phyloP scores from a whole-genome alignment of 306 rosid genomes.

The Begonia peltatifolia region DNA sequence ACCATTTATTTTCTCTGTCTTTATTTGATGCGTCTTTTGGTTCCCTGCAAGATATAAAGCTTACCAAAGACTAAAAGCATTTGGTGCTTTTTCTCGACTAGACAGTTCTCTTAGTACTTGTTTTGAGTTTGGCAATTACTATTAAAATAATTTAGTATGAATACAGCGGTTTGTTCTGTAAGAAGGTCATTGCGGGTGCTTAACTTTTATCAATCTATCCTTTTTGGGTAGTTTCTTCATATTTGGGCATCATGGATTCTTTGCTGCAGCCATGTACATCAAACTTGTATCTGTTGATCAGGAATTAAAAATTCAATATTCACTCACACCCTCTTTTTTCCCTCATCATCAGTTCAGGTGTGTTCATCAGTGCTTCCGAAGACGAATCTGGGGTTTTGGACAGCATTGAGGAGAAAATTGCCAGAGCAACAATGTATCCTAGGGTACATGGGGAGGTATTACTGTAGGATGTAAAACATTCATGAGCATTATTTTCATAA shows the following conservation, averaged over 20 bases:
- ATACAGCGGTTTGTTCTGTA: no score
- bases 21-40: no score
- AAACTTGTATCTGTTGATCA: neutral
- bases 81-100: neutral
- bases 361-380: constrained; percentile 52
- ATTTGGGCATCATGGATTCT: neutral
- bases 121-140: no score
- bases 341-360: constrained; percentile 50
- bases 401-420: constrained; percentile 72
- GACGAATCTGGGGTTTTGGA: constrained; percentile 54
- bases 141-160: no score
- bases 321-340: constrained; percentile 1
- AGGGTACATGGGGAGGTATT: constrained; percentile 74
- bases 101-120: no score
- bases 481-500: neutral
- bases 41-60: no score
- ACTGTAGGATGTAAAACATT: constrained; percentile 3
- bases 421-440: constrained; percentile 73
- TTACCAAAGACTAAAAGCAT: no score
- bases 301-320: constrained; percentile 1
- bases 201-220: no score
- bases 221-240: no score
- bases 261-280: neutral
- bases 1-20: no score
- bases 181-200: no score